These are phyloP conservation scores for Russula griseocarnosa DNA, from an alignment of 768 basidiomycete species.

Conservation along the genomic window DNA sequence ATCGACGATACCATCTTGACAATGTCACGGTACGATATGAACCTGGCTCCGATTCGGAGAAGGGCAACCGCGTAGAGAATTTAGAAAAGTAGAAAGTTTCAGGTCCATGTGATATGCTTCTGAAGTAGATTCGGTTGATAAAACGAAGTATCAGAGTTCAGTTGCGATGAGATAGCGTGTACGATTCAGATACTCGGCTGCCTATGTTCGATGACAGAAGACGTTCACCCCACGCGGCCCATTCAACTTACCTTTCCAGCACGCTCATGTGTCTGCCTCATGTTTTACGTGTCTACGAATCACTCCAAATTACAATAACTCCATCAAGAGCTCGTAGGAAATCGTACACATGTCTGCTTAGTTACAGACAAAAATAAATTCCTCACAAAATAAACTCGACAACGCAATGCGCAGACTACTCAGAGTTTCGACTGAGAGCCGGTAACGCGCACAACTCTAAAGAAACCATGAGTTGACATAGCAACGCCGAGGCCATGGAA, in stretches of 20 bases:
- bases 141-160: not conserved
- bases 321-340: not conserved
- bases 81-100: not conserved
- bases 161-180: not conserved
- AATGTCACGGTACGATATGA: not conserved
- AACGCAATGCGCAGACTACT: not conserved
- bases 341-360: too few species aligned
- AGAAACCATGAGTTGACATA: conserved; percentile 2
- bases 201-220: not conserved
- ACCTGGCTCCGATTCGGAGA: conserved; percentile 10
- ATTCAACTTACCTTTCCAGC: not conserved
- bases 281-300: not conserved
- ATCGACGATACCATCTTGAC: not conserved
- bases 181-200: not conserved
- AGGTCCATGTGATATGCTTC: too few species aligned
- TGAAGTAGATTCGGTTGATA: not conserved
- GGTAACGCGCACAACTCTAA: conserved; percentile 55
- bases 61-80: not conserved
- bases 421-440: conserved; percentile 30
- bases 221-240: not conserved
- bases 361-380: too few species aligned
- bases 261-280: not conserved
- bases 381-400: not conserved
- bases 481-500: not conserved
- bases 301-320: not conserved